Base-by-base conservation (phyloP, 73 alveolate genomes). In the Paramecium bursaria region DNA sequence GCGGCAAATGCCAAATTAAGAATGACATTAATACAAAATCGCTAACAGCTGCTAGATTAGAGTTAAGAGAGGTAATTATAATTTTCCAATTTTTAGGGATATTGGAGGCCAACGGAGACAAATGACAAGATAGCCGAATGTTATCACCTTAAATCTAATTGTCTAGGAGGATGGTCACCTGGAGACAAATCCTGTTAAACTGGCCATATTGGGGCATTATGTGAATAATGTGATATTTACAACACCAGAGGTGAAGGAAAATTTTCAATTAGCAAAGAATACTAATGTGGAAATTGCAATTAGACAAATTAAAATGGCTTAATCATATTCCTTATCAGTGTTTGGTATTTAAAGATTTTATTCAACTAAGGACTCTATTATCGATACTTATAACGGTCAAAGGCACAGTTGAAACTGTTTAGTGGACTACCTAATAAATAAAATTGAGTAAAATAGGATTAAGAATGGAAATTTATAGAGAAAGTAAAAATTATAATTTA, bases 171-270 rank as follows among this genome's bases (percentile, higher is more conserved):
- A 47, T 74, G 60, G 54, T n/a, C 17, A 1, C 27, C 54, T 3
- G 86, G 86, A 19, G 67, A 74, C 47, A 11, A 74, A 29, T 74
- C 86, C 26, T 74, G 86, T 26, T 13, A 11, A 0, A 2, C 3
- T 23, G 86, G 86, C 42, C 60, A 74, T 74, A 74, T 74, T 2
- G 86, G 86, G 2, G 86, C 86, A 21, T 23, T 74, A 1, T 74
- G 86, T 26, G 54, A 74, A 53, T 47, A 53, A 15, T 74, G 86
- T 31, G 86, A 74, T 22, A 74, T 74, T 17, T 0, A 48, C 19
- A 50, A 53, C 7, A 0, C 21, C 0, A 53, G 54, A 6, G 54
- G 86, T 22, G 74, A 53, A 9, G 86, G 60, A 29, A 47, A 21
- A 7, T 74, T 21, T 21, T 74, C 86, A 0, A 74, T 47, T 13